These are phyloP conservation scores for Voacanga thouarsii DNA, from an alignment of 257 asterid genomes.

Conservation along the genomic window DNA sequence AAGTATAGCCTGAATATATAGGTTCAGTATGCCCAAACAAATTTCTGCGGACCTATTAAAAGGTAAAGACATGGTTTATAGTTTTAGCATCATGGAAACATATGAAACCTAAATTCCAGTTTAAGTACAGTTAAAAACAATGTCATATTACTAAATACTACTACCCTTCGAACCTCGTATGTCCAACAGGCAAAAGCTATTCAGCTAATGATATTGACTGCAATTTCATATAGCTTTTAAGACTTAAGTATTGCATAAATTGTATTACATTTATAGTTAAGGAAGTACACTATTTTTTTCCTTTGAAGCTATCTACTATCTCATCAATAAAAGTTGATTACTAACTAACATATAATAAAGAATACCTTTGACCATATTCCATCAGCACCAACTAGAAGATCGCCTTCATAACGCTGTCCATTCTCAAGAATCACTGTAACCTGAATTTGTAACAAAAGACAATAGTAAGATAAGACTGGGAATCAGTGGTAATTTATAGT, in stretches of 20 bases:
- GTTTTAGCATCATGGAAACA: background rate
- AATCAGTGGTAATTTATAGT: background rate
- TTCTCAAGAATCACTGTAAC: conserved; percentile 73
- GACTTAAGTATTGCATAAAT: background rate
- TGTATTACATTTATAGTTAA: background rate
- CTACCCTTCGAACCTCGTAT: background rate
- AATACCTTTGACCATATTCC: conserved; percentile 93
- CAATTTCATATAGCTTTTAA: background rate
- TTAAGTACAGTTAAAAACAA: background rate
- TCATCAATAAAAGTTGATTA: background rate
- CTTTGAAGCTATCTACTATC: background rate
- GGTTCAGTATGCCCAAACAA: conserved; percentile 69
- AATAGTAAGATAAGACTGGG: background rate
- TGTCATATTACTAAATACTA: background rate
- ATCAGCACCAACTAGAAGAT: conserved; percentile 95
- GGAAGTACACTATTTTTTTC: background rate
- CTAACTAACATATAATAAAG: background rate
- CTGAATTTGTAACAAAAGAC: conserved; percentile 31
- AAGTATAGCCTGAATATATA: conserved; percentile 86
- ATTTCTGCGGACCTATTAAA: conserved; percentile 59
- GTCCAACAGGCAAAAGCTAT: background rate
- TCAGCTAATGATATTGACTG: background rate
- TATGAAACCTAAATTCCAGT: background rate
- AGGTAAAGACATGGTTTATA: background rate
- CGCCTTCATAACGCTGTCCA: conserved; percentile 71